Conservation (phyloP, 176 grass and related monocot species). For the Oryza coarctata region DNA sequence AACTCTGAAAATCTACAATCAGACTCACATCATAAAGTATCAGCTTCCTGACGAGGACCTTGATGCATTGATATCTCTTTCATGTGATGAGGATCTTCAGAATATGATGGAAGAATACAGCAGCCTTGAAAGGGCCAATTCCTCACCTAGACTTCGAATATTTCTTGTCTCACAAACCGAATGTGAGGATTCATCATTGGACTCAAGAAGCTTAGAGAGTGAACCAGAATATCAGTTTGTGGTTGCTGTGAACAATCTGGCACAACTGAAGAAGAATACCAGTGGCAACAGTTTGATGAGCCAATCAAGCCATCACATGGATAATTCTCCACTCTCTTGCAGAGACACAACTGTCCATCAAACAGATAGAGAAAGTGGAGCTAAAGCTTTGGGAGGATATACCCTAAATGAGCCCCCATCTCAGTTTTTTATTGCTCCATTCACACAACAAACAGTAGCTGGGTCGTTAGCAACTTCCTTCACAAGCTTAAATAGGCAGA, state of each 20-base stretch:
- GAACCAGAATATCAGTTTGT: constrained; percentile 76
- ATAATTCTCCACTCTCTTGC: constrained; percentile 36
- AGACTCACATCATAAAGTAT: constrained; percentile 91
- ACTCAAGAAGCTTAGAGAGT: constrained; percentile 49
- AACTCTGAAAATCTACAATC: constrained; percentile 66
- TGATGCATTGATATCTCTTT: constrained; percentile 90
- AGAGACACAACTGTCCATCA: constrained; percentile 41
- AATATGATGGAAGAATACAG: constrained; percentile 96
- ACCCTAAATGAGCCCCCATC: constrained; percentile 11
- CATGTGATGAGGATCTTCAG: constrained; percentile 86
- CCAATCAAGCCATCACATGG: constrained; percentile 43
- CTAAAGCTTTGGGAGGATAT: constrained; percentile 30
- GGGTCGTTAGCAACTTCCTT: constrained; percentile 49
- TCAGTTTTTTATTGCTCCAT: constrained; percentile 55
- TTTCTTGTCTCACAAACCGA: constrained; percentile 78
- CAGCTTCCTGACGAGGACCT: constrained; percentile 96
- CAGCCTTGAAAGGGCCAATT: constrained; percentile 68
- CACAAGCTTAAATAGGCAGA: constrained; percentile 40
- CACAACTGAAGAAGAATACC: constrained; percentile 49
- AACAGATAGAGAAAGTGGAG: constrained; percentile 27
- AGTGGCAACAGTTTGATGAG: constrained; percentile 68
- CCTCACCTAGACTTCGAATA: constrained; percentile 61
- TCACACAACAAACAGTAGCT: not conserved
- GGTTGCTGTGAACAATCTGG: constrained; percentile 79
- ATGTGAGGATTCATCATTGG: constrained; percentile 45